Conservation (phyloP, 495 filamentous ascomycete genomes). For the Penicillium silybi region DNA sequence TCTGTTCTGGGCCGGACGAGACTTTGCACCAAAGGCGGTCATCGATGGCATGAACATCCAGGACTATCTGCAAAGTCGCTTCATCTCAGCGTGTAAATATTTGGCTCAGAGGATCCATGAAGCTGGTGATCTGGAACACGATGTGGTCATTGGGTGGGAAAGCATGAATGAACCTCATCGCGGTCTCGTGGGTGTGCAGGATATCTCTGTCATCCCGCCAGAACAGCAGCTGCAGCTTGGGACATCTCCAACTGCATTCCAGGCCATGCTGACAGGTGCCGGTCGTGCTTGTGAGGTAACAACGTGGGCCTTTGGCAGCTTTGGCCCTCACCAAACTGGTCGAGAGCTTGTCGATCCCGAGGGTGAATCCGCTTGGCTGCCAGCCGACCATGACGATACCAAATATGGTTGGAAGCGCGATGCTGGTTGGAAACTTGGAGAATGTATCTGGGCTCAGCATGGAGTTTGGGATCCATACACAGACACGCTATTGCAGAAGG, state of each 20-base stretch:
- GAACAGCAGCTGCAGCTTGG: constrained; percentile 93
- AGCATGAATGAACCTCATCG: constrained; percentile 92
- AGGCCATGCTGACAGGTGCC: constrained; percentile 85
- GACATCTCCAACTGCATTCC: constrained; percentile 91
- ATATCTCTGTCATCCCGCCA: constrained; percentile 74
- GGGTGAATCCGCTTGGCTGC: constrained; percentile 80
- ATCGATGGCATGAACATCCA: constrained; percentile 95
- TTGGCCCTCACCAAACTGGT: constrained; percentile 88
- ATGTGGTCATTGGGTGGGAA: constrained; percentile 93
- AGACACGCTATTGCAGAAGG: constrained; percentile 73
- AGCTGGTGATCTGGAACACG: constrained; percentile 81
- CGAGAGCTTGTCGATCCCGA: constrained; percentile 80
- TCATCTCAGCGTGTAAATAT: constrained; percentile 71
- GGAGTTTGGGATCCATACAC: constrained; percentile 86
- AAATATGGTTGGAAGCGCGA: constrained; percentile 90
- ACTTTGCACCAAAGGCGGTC: constrained; percentile 93
- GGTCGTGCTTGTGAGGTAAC: constrained; percentile 85
- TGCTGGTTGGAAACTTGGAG: constrained; percentile 81
- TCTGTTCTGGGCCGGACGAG: constrained; percentile 85
- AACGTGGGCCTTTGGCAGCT: constrained; percentile 88
- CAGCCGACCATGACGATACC: constrained; percentile 73
- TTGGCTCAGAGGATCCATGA: constrained; percentile 83
- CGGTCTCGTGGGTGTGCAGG: constrained; percentile 80
- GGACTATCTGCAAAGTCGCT: constrained; percentile 89
- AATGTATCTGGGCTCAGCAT: constrained; percentile 96